phyloP scores from a whole-genome alignment of 108 stramenopile species.

The Skeletonema costatum region DNA sequence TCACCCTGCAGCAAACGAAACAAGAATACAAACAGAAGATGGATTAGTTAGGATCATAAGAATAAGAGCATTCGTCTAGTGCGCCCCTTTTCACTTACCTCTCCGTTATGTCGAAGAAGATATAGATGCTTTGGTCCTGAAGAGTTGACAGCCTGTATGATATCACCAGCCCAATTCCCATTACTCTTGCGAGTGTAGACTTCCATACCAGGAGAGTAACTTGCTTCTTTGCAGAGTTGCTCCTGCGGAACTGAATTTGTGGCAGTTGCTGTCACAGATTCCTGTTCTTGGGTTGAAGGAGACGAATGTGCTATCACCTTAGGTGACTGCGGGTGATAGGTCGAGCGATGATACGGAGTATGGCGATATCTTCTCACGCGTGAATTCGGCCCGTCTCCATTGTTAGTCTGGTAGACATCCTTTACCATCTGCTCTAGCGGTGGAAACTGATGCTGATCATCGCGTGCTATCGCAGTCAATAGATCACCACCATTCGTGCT shows the following conservation, averaged over 20 bases:
- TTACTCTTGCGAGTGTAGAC: slow-evolving; percentile 18
- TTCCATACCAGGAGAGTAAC: slow-evolving; percentile 21
- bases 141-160: slow-evolving; percentile 17
- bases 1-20: not conserved
- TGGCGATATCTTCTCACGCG: slow-evolving; percentile 21
- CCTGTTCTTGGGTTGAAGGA: not conserved
- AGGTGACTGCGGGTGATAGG: not conserved
- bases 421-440: slow-evolving; percentile 24
- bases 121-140: not conserved
- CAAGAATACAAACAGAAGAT: not conserved
- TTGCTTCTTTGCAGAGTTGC: not conserved
- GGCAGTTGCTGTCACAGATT: not conserved
- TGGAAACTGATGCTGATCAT: slow-evolving; percentile 5
- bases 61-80: not conserved
- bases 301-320: not conserved
- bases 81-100: not conserved
- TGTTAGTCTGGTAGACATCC: slow-evolving; percentile 38
- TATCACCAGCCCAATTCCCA: slow-evolving; percentile 6
- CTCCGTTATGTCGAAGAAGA: not conserved
- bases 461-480: not conserved
- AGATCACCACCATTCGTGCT: not conserved
- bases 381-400: slow-evolving; percentile 29
- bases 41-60: not conserved
- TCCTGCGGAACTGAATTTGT: not conserved
- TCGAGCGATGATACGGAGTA: not conserved